Evolutionary conservation across 78 protist species (phyloP), one percentile per base, ranked within the genome.

Genomic region (Pigoraptor vietnamica): DNA sequence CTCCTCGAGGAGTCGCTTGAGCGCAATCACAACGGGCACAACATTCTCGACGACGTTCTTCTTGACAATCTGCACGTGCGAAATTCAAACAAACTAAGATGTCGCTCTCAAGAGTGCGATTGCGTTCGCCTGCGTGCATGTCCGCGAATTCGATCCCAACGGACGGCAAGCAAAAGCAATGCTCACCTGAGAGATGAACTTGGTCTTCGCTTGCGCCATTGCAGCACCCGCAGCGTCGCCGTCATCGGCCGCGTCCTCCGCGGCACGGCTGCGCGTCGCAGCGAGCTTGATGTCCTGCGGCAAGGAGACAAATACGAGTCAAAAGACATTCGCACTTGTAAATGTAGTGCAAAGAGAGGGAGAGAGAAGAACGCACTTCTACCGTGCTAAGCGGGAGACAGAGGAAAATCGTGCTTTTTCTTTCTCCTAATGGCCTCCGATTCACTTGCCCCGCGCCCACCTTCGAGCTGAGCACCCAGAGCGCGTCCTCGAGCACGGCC

Each of bases 41-140:
- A 96, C 83, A 87, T 91, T 94, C 81, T 96, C 96, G 38, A 93
- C 79, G 37, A 93, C 87, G 37, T 90, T 92, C 93, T 95, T 96
- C 89, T 95, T 96, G 40, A 82, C 88, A 34, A 96, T 94, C 67
- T 56, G 86, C 2, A 2, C 24, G 36, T 1, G n/a, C 25, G 2
- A 14, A n/a, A n/a, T n/a, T n/a, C n/a, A n/a, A n/a, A n/a, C n/a
- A n/a, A n/a, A n/a, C n/a, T n/a, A n/a, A n/a, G n/a, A n/a, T n/a
- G n/a, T n/a, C n/a, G n/a, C n/a, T n/a, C n/a, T n/a, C n/a, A n/a
- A n/a, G n/a, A n/a, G n/a, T n/a, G n/a, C n/a, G n/a, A n/a, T n/a
- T n/a, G n/a, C n/a, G n/a, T n/a, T n/a, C n/a, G n/a, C n/a, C n/a
- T n/a, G n/a, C n/a, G n/a, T n/a, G n/a, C n/a, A n/a, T n/a, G n/a